Conservation (phyloP, 495 filamentous ascomycete species). For the Penicillium parvum region DNA sequence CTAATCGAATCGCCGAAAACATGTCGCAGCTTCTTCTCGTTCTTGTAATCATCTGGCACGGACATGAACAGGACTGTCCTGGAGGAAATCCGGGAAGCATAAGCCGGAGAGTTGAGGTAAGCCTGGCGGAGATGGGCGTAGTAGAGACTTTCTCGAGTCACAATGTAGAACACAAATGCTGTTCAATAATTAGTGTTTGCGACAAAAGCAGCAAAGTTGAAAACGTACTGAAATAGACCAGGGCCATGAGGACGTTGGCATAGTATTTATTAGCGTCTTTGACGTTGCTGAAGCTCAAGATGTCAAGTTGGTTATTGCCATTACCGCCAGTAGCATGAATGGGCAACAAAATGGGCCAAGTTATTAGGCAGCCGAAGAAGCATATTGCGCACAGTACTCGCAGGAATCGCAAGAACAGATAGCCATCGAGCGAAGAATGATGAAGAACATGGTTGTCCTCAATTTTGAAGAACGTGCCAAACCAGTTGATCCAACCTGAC, state of each 20-base stretch:
- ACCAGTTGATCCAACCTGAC: conserved; percentile 55
- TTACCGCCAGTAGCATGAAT: conserved; percentile 69
- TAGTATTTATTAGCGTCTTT: conserved; percentile 49
- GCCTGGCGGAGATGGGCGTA: conserved; percentile 67
- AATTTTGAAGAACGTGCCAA: conserved; percentile 56
- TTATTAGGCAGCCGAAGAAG: conserved; percentile 69
- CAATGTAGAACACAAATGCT: conserved; percentile 63
- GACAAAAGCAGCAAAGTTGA: background rate
- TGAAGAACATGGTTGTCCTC: conserved; percentile 59
- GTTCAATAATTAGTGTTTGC: conserved; percentile 3
- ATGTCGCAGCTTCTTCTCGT: conserved; percentile 51
- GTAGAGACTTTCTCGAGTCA: conserved; percentile 64
- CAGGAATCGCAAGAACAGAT: conserved; percentile 77
- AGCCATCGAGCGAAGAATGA: conserved; percentile 70
- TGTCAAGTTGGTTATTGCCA: conserved; percentile 55
- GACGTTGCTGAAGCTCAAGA: conserved; percentile 65
- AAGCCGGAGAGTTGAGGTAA: conserved; percentile 65
- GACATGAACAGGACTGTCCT: conserved; percentile 67
- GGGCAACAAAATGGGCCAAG: conserved; percentile 78
- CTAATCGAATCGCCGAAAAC: conserved; percentile 57
- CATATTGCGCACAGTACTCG: conserved; percentile 65
- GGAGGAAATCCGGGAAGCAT: conserved; percentile 61
- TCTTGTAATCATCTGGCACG: conserved; percentile 56
- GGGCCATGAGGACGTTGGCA: conserved; percentile 56
- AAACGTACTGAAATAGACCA: conserved; percentile 51